phyloP scores from a whole-genome alignment of 2,329 filamentous ascomycete genomes.

The Apiospora pterosperma region DNA sequence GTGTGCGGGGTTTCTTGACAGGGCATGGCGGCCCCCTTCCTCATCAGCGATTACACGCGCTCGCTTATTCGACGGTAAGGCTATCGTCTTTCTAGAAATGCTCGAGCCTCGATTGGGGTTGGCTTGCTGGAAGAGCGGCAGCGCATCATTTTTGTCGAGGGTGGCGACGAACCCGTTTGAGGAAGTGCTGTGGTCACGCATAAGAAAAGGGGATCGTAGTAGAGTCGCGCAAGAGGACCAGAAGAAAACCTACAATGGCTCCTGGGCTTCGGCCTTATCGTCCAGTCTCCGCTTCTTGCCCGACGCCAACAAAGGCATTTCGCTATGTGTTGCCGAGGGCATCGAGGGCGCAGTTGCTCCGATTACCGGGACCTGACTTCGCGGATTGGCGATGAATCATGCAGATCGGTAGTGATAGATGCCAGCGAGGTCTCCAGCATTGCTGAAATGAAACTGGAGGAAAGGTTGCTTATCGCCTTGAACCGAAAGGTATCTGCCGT shows the following conservation, averaged over 20 bases:
- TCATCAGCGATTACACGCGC: constrained; percentile 19
- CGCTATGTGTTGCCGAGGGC: constrained; percentile 33
- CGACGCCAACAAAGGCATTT: constrained; percentile 24
- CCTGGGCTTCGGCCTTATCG: constrained; percentile 23
- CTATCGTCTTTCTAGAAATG: constrained; percentile 22
- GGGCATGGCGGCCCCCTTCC: constrained; percentile 8
- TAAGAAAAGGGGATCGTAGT: constrained; percentile 4
- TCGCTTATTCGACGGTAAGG: constrained; percentile 24
- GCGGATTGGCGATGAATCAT: constrained; percentile 8
- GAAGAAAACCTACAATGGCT: constrained; percentile 20
- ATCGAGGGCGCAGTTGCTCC: constrained; percentile 17
- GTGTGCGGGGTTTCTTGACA: neutral
- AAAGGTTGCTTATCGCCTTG: neutral
- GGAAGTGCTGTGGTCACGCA: constrained; percentile 11
- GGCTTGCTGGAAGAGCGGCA: constrained; percentile 4
- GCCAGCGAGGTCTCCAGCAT: neutral
- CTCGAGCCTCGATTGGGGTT: constrained; percentile 9
- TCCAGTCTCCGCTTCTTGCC: constrained; percentile 36
- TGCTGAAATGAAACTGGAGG: neutral
- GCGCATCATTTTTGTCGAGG: constrained; percentile 23
- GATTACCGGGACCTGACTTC: neutral
- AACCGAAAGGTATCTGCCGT: neutral
- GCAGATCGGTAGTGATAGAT: neutral
- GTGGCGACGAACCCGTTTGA: constrained; percentile 15
- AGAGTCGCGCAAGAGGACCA: neutral